These are phyloP conservation scores for Pogostemon cablin DNA, from an alignment of 257 asterid species.

Conservation along the genomic window DNA sequence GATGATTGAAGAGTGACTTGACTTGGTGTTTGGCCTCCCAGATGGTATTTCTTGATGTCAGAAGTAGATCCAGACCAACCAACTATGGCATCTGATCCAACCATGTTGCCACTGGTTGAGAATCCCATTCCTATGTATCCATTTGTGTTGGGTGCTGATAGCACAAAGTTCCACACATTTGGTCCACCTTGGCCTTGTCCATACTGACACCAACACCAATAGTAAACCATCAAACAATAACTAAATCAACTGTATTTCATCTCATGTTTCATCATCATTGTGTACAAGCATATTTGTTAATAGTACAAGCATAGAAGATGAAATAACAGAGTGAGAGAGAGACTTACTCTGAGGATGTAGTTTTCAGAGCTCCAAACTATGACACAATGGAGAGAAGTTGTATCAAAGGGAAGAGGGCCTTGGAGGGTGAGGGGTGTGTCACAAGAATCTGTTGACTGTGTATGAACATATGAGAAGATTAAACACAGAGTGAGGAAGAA, in stretches of 20 bases:
- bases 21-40: conserved; percentile 55
- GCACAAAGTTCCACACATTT: conserved; percentile 63
- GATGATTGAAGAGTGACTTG: conserved; percentile 42
- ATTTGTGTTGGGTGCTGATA: conserved; percentile 66
- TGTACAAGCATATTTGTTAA: no score
- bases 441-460: conserved; percentile 70
- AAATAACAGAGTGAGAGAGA: neutral
- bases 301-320: no score
- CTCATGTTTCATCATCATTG: no score
- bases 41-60: conserved; percentile 43
- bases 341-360: conserved; percentile 79
- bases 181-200: conserved; percentile 52
- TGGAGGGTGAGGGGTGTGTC: conserved; percentile 42
- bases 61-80: neutral
- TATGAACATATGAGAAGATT: conserved; percentile 38
- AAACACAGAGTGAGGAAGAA: conserved; percentile 28
- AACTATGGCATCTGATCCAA: conserved; percentile 30
- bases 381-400: conserved; percentile 62
- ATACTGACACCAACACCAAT: conserved; percentile 41
- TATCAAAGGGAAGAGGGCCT: conserved; percentile 48
- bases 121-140: conserved; percentile 70
- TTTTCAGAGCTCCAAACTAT: conserved; percentile 61
- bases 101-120: conserved; percentile 70
- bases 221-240: no score
- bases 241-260: no score